Evolutionary conservation across 192 early-diverging fungal species (phyloP), one percentile per base, ranked within the genome.

Genomic region (Umbelopsis sp.): DNA sequence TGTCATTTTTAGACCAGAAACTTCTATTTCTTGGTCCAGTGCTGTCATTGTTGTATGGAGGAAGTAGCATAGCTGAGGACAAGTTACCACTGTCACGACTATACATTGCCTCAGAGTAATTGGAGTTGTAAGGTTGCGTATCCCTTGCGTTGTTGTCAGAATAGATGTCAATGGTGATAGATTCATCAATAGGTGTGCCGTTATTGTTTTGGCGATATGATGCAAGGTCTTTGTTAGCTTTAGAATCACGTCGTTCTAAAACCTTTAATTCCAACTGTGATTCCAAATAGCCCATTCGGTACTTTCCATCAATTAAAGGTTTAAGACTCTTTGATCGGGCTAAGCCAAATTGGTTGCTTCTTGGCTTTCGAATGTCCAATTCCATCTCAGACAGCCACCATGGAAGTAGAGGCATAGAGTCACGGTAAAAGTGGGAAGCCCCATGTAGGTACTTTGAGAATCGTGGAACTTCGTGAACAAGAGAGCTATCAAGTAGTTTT

Each of bases 381-480:
- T 83, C 73, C 75, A 83, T 75, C 36, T 83, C 81, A 4, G 78
- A 77, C n/a, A 83, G 29, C 71, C 71, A 72, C 71, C 71, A 72
- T 22, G 71, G 71, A 16, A 72, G 26, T 36, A 72, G 49, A 9
- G 71, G 32, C n/a, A 72, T 45, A 0, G 7, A 22, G 14, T 72
- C 71, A 11, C 22, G 17, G 34, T 49, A 47, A 26, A 74, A 62
- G 20, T 74, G 45, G 20, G 52, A 45, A 36, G 41, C 50, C 22
- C 73, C 95, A 78, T 96, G 93, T 50, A 91, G 84, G 78, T 94
- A 95, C 76, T 96, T 96, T 73, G 88, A 89, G 75, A 96, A 96
- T 68, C 90, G 92, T 36, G 93, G 91, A 34, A 94, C 90, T 34
- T 92, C 89, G 74, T 90, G 84, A 31, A 94, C 80, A 47, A 95